Conservation (phyloP, 345 rosid genomes). For the Populus alba region DNA sequence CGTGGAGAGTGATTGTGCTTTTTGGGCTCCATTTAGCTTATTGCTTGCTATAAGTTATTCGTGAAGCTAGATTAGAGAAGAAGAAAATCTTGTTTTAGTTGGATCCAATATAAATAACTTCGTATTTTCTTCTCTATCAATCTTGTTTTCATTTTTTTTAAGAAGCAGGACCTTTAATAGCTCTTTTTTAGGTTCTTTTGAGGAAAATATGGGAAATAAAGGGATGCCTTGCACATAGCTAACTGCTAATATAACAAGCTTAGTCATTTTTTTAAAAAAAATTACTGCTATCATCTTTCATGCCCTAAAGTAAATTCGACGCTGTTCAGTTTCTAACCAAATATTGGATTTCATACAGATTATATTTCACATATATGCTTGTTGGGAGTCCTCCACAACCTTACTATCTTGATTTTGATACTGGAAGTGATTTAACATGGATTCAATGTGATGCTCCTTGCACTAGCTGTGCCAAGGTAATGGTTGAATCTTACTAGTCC, state of each 20-base stretch:
- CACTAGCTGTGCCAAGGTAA: constrained; percentile 86
- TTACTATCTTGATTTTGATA: constrained; percentile 81
- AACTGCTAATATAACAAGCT: background rate
- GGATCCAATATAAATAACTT: background rate
- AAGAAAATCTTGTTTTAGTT: background rate
- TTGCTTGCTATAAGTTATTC: background rate
- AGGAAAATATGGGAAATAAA: too few species aligned
- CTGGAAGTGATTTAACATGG: constrained; percentile 97
- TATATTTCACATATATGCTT: constrained; percentile 68
- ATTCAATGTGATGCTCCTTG: constrained; percentile 97
- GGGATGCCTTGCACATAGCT: too few species aligned
- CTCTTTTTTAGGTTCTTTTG: too few species aligned
- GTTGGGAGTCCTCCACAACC: constrained; percentile 66
- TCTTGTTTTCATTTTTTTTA: too few species aligned
- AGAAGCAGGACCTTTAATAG: too few species aligned
- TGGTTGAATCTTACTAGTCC: background rate
- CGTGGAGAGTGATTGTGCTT: background rate
- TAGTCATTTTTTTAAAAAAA: too few species aligned
- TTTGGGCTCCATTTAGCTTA: background rate
- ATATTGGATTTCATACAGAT: constrained; percentile 33
- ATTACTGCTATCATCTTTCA: background rate
- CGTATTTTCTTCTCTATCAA: too few species aligned
- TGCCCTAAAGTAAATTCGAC: background rate
- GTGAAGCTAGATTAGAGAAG: background rate
- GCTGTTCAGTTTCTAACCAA: background rate